phyloP scores from a whole-genome alignment of 2,329 filamentous ascomycete species.

The Tothia fuscella region DNA sequence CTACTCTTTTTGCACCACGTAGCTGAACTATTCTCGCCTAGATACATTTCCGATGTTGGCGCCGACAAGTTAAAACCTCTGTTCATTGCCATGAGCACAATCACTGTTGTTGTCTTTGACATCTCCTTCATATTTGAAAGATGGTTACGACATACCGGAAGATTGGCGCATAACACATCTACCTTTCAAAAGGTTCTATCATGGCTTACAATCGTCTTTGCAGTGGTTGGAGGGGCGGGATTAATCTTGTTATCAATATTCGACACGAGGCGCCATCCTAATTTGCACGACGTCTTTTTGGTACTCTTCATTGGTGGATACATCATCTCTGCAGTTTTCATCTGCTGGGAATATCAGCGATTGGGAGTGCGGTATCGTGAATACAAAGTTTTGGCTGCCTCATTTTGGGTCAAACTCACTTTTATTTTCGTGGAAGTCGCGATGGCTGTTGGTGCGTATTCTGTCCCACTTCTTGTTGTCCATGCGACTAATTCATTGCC shows the following conservation, averaged over 20 bases:
- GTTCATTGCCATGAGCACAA: slow-evolving; percentile 59
- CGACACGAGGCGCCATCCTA: slow-evolving; percentile 59
- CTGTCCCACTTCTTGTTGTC: neutral
- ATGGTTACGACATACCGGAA: slow-evolving; percentile 70
- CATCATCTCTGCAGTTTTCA: slow-evolving; percentile 71
- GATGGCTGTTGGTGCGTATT: slow-evolving; percentile 48
- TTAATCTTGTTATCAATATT: slow-evolving; percentile 77
- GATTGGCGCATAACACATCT: slow-evolving; percentile 63
- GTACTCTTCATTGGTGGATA: slow-evolving; percentile 77
- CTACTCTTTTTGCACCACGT: neutral
- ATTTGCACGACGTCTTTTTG: slow-evolving; percentile 64
- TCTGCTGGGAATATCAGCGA: slow-evolving; percentile 81
- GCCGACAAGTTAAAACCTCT: slow-evolving; percentile 57
- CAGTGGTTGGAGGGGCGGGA: slow-evolving; percentile 64
- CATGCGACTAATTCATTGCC: slow-evolving; percentile 12
- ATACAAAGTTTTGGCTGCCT: slow-evolving; percentile 58
- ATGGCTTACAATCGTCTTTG: slow-evolving; percentile 50
- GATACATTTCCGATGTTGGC: slow-evolving; percentile 40
- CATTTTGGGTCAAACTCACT: slow-evolving; percentile 75
- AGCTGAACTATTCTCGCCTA: slow-evolving; percentile 8
- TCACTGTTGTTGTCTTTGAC: slow-evolving; percentile 72
- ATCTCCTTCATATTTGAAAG: slow-evolving; percentile 69
- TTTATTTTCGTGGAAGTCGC: slow-evolving; percentile 74
- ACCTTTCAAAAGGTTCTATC: slow-evolving; percentile 51
- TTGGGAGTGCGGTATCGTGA: slow-evolving; percentile 70